Evolutionary conservation across 2,329 filamentous ascomycete genomes (phyloP).

Genomic region (Akanthomyces muscarius): DNA sequence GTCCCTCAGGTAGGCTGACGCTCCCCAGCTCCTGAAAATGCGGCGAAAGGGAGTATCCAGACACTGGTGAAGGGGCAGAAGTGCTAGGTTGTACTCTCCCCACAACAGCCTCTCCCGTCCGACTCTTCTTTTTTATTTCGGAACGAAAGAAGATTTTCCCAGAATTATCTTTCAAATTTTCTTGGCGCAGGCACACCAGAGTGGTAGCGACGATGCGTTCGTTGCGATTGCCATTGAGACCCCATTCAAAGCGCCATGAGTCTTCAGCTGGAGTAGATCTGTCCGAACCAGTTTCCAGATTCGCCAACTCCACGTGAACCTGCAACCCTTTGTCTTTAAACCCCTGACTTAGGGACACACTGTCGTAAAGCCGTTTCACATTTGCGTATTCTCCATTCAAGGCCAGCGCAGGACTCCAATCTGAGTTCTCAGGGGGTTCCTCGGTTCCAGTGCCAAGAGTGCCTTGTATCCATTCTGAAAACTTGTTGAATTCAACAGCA

Average conservation of each 20-base stretch:
- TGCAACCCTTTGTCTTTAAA: background rate
- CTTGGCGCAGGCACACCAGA: background rate
- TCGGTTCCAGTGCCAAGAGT: too few species aligned
- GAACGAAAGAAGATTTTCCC: background rate
- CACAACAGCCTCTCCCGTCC: background rate
- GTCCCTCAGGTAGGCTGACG: background rate
- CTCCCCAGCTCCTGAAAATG: background rate
- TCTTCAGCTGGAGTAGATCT: background rate
- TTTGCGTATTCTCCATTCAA: background rate
- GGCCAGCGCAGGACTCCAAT: background rate
- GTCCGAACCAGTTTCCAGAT: background rate
- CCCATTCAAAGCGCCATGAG: background rate
- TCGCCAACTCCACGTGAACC: background rate
- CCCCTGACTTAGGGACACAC: background rate
- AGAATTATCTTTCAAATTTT: background rate
- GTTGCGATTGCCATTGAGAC: background rate
- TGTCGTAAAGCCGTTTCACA: background rate
- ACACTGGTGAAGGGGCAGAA: background rate
- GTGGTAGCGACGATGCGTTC: constrained; percentile 5
- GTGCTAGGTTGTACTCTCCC: background rate
- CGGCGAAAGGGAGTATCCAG: background rate
- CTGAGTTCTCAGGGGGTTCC: background rate
- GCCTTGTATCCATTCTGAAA: background rate
- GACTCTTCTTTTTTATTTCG: background rate
- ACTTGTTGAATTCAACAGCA: background rate